Conservation (phyloP, 345 rosid species). For the Populus pruinosa region DNA sequence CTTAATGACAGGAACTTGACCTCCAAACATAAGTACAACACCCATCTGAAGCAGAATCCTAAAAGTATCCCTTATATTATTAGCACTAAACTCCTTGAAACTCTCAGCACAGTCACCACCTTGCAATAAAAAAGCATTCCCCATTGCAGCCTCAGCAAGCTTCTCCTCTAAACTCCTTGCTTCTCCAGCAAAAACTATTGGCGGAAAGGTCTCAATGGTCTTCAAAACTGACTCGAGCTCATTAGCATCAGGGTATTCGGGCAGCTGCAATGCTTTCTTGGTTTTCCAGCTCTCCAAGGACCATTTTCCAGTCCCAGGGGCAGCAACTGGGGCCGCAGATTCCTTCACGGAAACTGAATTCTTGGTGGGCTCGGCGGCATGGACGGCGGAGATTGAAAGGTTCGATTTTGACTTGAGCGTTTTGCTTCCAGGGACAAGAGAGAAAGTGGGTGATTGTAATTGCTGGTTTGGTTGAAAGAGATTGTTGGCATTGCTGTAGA, state of each 20-base stretch:
- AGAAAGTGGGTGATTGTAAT: background rate
- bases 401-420: constrained; percentile 14
- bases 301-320: constrained; percentile 11
- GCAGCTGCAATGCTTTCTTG: constrained; percentile 28
- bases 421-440: background rate
- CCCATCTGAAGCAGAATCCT: constrained; percentile 30
- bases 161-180: constrained; percentile 27
- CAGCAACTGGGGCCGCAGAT: background rate
- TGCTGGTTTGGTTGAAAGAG: constrained; percentile 12
- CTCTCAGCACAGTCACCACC: constrained; percentile 36
- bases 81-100: constrained; percentile 32
- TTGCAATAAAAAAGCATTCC: constrained; percentile 28
- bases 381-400: constrained; percentile 52
- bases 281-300: constrained; percentile 26
- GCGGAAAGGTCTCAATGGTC: constrained; percentile 25
- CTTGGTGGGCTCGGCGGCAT: constrained; percentile 45
- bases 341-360: constrained; percentile 19
- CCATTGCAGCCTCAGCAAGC: constrained; percentile 26
- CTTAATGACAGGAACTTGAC: constrained; percentile 28
- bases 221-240: constrained; percentile 16
- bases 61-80: constrained; percentile 26
- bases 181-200: constrained; percentile 30
- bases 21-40: constrained; percentile 29
- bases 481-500: constrained; percentile 35
- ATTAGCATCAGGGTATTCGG: constrained; percentile 22